Evolutionary conservation across 805 yeast genomes (phyloP).

Genomic region (Starmerella stellata): DNA sequence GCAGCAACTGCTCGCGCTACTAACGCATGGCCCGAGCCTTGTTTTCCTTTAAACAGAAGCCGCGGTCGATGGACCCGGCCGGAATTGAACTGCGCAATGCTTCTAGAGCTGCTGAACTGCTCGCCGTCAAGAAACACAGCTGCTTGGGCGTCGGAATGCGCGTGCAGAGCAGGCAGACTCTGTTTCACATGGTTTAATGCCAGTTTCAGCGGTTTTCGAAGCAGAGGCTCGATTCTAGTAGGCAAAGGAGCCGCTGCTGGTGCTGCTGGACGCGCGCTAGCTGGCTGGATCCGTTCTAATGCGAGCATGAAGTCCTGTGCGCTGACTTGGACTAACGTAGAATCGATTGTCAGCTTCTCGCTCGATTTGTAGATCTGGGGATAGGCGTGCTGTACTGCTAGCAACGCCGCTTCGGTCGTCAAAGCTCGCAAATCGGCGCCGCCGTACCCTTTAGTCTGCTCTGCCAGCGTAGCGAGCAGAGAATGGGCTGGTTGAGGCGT

Average conservation of each 20-base stretch:
- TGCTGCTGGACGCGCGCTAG: slow-evolving; percentile 58
- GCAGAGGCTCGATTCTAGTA: slow-evolving; percentile 43
- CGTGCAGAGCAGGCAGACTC: not conserved
- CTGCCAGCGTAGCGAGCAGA: slow-evolving; percentile 52
- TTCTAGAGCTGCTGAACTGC: slow-evolving; percentile 48
- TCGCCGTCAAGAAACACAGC: slow-evolving; percentile 28
- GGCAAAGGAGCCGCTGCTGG: slow-evolving; percentile 63
- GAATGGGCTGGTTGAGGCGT: slow-evolving; percentile 42
- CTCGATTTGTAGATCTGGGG: slow-evolving; percentile 77
- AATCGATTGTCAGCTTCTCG: slow-evolving; percentile 58
- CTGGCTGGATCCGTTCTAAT: slow-evolving; percentile 71
- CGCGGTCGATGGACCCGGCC: slow-evolving; percentile 70
- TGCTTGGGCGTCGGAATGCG: slow-evolving; percentile 4
- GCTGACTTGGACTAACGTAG: slow-evolving; percentile 48
- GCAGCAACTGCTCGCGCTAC: slow-evolving; percentile 66
- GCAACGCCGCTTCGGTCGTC: slow-evolving; percentile 88
- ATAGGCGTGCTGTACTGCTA: slow-evolving; percentile 74
- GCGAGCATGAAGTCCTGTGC: slow-evolving; percentile 78
- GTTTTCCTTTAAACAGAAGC: slow-evolving; percentile 48
- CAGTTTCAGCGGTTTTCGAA: slow-evolving; percentile 24
- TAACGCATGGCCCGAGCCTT: slow-evolving; percentile 78
- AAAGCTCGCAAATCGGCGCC: slow-evolving; percentile 92
- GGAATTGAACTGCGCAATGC: slow-evolving; percentile 37
- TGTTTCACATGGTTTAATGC: not conserved
- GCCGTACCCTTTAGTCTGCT: slow-evolving; percentile 84